Evolutionary conservation across 768 basidiomycete species (phyloP), one percentile per base, ranked within the genome.

Genomic region (Rhizopogon vinicolor): DNA sequence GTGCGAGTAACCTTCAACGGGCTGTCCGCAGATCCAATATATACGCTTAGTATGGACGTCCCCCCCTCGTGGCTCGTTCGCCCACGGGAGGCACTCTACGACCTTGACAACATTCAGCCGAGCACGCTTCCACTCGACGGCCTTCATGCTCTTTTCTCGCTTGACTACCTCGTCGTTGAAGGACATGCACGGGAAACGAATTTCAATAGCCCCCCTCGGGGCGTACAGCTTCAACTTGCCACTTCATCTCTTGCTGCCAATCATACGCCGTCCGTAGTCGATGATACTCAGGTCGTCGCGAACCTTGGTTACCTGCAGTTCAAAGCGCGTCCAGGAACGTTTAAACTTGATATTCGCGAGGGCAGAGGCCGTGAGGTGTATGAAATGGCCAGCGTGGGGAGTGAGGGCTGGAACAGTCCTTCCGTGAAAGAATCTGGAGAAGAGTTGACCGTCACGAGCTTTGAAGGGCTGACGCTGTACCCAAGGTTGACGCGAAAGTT

Each of bases 231-330:
- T 2, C 88, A 97, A 64, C 82, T 99, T 1, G 74, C 81, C 3
- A 74, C 71, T 12, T 68, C 73, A 28, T 75, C 78, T 56, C 63
- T 67, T 18, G 64, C 63, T 1, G 72, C 79, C 5, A 66, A 75
- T 50, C 65, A 62, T 9, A 67, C 58, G 2, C 65, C 74, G 2
- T 70, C 68, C 12, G 48, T 59, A 28, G 75, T 95, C 13, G 91
- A 89, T 7, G 94, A 97, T 62, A 98, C 97, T 0, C 89, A 86
- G 55, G 87, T 98, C 40, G 91, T 97, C 53, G 93, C 89, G 5
- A 99, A 98, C 66, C 75, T 98, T 5, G 97, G 97, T 2, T 99
- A 99, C 70, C 74, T 98, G 53, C 97, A 99, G 66, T 94, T 98
- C 75, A 93, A 93, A 67, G 88, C 91, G 1, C 89, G 82, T 52